Conservation (phyloP, 805 yeast species). For the Yamadazyma laniorum region DNA sequence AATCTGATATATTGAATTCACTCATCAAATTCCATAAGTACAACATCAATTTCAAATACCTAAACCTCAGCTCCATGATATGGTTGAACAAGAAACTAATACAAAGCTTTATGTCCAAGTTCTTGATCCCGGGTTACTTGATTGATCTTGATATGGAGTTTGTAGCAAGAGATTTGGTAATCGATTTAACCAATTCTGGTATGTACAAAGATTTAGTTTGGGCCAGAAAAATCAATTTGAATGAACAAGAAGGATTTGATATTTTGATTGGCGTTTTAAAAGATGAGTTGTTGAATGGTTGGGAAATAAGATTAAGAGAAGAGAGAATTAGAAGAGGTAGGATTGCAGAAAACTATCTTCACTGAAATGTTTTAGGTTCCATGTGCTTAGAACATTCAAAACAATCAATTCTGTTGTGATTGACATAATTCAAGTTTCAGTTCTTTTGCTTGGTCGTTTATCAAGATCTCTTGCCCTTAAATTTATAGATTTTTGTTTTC, state of each 20-base stretch:
- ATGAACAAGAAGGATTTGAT: constrained; percentile 22
- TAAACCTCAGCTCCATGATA: constrained; percentile 45
- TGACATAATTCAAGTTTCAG: too few relatives aligned
- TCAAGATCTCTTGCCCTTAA: neutral
- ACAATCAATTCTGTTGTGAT: neutral
- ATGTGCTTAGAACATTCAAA: too few relatives aligned
- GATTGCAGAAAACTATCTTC: constrained; percentile 42
- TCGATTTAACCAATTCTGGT: constrained; percentile 45
- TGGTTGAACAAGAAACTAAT: constrained; percentile 46
- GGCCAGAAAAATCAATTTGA: constrained; percentile 35
- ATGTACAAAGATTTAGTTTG: constrained; percentile 42
- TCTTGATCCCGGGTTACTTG: constrained; percentile 15
- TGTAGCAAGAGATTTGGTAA: constrained; percentile 19
- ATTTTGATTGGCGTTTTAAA: constrained; percentile 30
- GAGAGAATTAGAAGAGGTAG: constrained; percentile 41
- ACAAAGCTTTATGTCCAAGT: constrained; percentile 33
- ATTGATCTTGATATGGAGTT: constrained; percentile 6
- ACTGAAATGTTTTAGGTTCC: neutral
- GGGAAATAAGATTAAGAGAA: constrained; percentile 29
- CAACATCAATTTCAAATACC: constrained; percentile 26
- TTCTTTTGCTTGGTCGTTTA: too few relatives aligned
- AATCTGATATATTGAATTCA: constrained; percentile 28
- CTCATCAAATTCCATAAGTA: constrained; percentile 27
- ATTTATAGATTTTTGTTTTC: neutral
- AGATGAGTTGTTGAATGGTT: constrained; percentile 27